A percentile compares a stretch with the other conserved stretches of the same genome.
phyloP scores from a whole-genome alignment of 2,329 filamentous ascomycete genomes.

The Fusarium bactridioides region DNA sequence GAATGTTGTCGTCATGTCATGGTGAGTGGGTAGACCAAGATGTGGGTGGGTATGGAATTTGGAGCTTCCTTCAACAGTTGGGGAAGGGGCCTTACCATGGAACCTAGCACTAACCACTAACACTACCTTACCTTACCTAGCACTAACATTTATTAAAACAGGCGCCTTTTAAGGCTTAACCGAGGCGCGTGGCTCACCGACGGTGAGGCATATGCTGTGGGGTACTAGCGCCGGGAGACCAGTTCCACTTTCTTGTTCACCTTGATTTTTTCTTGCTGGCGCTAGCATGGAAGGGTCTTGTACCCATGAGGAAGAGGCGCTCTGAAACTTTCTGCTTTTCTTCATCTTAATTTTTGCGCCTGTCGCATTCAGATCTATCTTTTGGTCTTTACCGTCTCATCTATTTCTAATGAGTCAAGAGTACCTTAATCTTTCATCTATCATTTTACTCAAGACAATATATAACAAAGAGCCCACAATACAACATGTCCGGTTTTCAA shows the following conservation, averaged over 20 bases:
- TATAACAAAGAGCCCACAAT: not conserved
- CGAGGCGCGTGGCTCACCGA: slow-evolving; percentile 29
- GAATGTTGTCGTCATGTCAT: slow-evolving; percentile 40
- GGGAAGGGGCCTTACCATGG: slow-evolving; percentile 15
- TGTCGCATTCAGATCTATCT: not conserved
- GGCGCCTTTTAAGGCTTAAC: not conserved
- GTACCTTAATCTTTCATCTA: no score
- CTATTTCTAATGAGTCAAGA: not conserved
- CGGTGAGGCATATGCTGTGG: slow-evolving; percentile 12
- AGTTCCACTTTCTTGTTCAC: slow-evolving; percentile 41
- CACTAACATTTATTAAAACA: slow-evolving; percentile 5
- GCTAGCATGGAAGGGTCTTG: slow-evolving; percentile 28
- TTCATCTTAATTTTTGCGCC: slow-evolving; percentile 18
- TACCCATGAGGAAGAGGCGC: not conserved
- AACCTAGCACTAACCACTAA: not conserved
- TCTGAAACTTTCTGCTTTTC: slow-evolving; percentile 10
- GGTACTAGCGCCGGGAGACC: slow-evolving; percentile 16
- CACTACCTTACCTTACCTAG: not conserved
- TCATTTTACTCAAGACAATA: not conserved
- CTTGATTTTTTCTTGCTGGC: slow-evolving; percentile 44
- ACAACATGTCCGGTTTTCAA: slow-evolving; percentile 52
- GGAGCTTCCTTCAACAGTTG: slow-evolving; percentile 43
- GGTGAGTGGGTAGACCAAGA: slow-evolving; percentile 20
- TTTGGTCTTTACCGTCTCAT: not conserved
- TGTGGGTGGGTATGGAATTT: slow-evolving; percentile 11